These are phyloP conservation scores for Petunia hybrid DNA, from an alignment of 305 asterid genomes.

Conservation along the genomic window DNA sequence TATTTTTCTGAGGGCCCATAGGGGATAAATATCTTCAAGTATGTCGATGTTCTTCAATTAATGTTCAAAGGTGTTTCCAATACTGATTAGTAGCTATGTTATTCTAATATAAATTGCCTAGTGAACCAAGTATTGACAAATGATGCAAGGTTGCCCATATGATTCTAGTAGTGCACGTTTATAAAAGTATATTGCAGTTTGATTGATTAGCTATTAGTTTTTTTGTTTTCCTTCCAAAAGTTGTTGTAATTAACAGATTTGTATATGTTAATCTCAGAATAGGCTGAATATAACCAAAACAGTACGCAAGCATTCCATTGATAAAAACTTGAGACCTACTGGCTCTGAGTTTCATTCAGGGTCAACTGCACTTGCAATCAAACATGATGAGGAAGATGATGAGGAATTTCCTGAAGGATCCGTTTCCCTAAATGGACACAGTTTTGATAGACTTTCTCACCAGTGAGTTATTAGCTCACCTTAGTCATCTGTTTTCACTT, in stretches of 20 bases:
- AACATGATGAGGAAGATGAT: constrained; percentile 83
- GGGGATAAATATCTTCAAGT: background rate
- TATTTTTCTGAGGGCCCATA: constrained; percentile 13
- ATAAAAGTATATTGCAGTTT: background rate
- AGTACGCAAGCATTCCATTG: constrained; percentile 80
- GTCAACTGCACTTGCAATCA: constrained; percentile 54
- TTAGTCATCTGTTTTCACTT: constrained; percentile 29
- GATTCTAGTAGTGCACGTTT: constrained; percentile 25
- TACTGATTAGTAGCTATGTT: background rate
- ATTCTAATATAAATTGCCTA: background rate
- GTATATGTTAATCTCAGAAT: constrained; percentile 62
- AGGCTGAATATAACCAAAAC: constrained; percentile 95
- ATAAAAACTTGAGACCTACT: constrained; percentile 72
- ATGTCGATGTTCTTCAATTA: background rate
- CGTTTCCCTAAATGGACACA: constrained; percentile 63
- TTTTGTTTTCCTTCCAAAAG: background rate
- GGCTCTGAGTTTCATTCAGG: constrained; percentile 88
- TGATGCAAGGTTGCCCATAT: background rate
- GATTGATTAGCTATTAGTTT: background rate
- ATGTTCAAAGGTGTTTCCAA: background rate
- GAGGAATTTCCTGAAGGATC: constrained; percentile 94
- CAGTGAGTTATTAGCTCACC: constrained; percentile 62
- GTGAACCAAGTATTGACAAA: constrained; percentile 2
- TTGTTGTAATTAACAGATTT: constrained; percentile 3
- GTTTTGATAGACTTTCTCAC: constrained; percentile 85